Evolutionary conservation across 495 filamentous ascomycete genomes (phyloP).

Genomic region (Aspergillus asperescens): DNA sequence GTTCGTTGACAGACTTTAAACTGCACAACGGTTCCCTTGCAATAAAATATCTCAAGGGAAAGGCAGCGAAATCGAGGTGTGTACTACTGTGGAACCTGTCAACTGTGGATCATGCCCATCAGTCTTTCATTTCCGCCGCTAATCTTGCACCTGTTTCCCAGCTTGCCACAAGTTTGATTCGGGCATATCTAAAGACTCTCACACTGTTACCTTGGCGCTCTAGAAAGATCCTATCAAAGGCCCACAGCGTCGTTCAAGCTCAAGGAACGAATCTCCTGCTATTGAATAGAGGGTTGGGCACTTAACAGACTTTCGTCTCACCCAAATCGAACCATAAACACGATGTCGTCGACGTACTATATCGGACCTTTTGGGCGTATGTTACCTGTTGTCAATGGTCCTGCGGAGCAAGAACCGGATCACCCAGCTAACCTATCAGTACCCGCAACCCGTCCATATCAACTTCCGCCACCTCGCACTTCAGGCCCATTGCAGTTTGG

Average conservation of each 20-base stretch:
- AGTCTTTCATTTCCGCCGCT: not conserved
- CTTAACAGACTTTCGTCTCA: not conserved
- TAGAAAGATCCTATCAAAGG: not conserved
- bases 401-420: conserved; percentile 29
- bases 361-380: conserved; percentile 48
- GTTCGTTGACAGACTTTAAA: not conserved
- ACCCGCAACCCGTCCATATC: conserved; percentile 38
- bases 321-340: not conserved
- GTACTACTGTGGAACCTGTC: not conserved
- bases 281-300: conserved; percentile 1
- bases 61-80: not conserved
- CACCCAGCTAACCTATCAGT: conserved; percentile 34
- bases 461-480: conserved; percentile 47
- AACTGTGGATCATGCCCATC: not conserved
- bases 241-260: not conserved
- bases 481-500: conserved; percentile 40
- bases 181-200: not conserved
- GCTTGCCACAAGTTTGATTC: not conserved
- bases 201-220: not conserved
- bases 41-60: not conserved
- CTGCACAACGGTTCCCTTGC: not conserved
- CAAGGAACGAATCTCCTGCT: not conserved
- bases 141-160: not conserved
- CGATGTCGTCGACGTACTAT: conserved; percentile 42
- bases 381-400: conserved; percentile 35